A percentile compares a stretch with the other conserved stretches of the same genome.
phyloP scores from a whole-genome alignment of 345 rosid species.

The Triadica sebifera region DNA sequence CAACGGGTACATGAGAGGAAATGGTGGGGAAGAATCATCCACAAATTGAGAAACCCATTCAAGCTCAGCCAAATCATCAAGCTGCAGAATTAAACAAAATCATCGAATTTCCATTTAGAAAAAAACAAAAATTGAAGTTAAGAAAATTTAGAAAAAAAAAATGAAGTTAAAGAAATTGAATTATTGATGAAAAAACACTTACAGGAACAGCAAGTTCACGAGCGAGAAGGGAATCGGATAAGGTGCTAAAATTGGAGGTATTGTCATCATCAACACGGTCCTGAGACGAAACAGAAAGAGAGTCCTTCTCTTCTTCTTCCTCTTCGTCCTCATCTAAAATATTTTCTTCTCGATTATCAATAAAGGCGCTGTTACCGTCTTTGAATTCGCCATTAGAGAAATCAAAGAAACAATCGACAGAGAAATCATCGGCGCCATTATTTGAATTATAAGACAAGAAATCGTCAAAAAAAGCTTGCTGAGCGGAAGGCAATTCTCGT shows the following conservation, averaged over 20 bases:
- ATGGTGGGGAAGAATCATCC: constrained; percentile 44
- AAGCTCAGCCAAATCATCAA: constrained; percentile 45
- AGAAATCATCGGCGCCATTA: constrained; percentile 50
- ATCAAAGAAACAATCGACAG: constrained; percentile 68
- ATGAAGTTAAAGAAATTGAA: background rate
- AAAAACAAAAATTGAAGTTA: no score
- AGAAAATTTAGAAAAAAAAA: background rate
- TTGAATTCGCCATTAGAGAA: constrained; percentile 47
- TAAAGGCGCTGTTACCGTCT: constrained; percentile 1
- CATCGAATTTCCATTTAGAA: background rate
- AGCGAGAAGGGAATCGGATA: constrained; percentile 28
- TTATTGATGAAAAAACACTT: background rate
- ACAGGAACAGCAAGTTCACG: constrained; percentile 45
- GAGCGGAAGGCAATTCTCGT: constrained; percentile 37
- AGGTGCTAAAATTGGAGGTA: constrained; percentile 28
- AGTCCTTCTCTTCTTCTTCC: constrained; percentile 31
- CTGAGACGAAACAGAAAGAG: background rate
- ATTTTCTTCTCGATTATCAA: background rate
- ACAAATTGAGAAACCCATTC: constrained; percentile 60
- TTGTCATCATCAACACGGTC: constrained; percentile 38
- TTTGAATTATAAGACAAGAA: constrained; percentile 13
- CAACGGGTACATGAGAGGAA: constrained; percentile 20
- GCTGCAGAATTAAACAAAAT: constrained; percentile 22
- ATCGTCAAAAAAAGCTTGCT: constrained; percentile 40
- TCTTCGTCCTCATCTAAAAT: constrained; percentile 24